Evolutionary conservation across 2,329 filamentous ascomycete species (phyloP).

Genomic region (Pestalotiopsis sp.): DNA sequence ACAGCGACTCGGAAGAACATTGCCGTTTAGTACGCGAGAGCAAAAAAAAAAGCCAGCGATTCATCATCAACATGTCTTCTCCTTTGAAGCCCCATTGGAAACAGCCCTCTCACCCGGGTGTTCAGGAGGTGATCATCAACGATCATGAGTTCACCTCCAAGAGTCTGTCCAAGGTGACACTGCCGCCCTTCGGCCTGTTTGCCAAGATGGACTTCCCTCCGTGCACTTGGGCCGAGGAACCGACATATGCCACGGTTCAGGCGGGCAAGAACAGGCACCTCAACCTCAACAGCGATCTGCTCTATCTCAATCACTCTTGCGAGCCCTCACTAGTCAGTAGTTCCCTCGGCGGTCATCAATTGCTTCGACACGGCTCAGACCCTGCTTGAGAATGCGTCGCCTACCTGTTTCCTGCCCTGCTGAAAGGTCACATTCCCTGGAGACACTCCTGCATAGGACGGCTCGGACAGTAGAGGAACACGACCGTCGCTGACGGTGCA

Average conservation of each 20-base stretch:
- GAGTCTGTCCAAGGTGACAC: constrained; percentile 55
- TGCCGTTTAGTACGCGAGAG: neutral
- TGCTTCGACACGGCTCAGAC: neutral
- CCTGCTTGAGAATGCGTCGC: neutral
- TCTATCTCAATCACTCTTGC: constrained; percentile 72
- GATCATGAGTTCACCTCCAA: constrained; percentile 60
- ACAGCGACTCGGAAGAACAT: neutral
- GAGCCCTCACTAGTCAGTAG: constrained; percentile 64
- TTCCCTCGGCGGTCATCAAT: neutral
- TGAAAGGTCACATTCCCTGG: neutral
- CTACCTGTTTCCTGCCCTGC: neutral
- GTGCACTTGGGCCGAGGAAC: constrained; percentile 54
- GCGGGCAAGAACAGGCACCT: constrained; percentile 58
- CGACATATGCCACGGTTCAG: constrained; percentile 69
- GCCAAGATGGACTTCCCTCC: constrained; percentile 69
- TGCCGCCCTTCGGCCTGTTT: constrained; percentile 66
- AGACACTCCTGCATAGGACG: neutral
- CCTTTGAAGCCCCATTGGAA: constrained; percentile 61
- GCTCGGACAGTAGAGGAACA: neutral
- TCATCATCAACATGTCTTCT: constrained; percentile 43
- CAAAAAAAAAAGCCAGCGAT: neutral
- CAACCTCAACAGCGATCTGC: constrained; percentile 65
- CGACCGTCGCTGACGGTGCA: neutral
- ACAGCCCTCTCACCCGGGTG: constrained; percentile 61
- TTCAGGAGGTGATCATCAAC: constrained; percentile 60